Percentiles rank a stretch among this genome's conserved stretches.
Conservation (phyloP, 1,284 basidiomycete species). For the Ustilago curta region DNA sequence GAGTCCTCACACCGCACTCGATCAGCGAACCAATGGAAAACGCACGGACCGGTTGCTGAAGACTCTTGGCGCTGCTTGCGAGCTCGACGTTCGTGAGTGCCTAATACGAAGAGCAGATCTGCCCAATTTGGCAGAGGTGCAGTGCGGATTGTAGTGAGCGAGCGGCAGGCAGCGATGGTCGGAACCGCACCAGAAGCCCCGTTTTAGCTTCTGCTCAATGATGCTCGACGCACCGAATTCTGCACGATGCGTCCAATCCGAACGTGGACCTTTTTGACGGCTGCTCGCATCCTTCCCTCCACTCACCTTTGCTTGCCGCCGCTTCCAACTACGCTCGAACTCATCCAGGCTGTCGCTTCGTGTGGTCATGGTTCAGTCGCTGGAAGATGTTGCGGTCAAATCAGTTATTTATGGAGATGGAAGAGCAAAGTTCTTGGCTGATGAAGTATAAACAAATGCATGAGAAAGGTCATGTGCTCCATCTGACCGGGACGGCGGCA, state of each 20-base stretch:
- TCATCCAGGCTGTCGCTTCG: neutral
- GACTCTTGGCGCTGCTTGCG: too few relatives aligned
- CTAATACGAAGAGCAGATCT: neutral
- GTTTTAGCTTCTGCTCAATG: conserved; percentile 24
- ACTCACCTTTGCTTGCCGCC: neutral
- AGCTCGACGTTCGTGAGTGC: too few relatives aligned
- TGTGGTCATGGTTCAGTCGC: neutral
- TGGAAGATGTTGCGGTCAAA: too few relatives aligned
- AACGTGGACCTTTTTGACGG: conserved; percentile 17
- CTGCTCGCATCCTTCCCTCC: neutral
- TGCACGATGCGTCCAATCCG: conserved; percentile 22
- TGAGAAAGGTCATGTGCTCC: conserved; percentile 5
- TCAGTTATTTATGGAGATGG: too few relatives aligned
- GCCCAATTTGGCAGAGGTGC: neutral
- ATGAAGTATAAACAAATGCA: neutral
- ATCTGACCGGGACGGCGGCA: neutral
- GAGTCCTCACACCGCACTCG: too few relatives aligned
- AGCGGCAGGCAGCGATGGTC: neutral
- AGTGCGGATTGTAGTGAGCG: conserved; percentile 17
- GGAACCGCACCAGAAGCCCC: conserved; percentile 7
- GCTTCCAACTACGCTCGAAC: neutral
- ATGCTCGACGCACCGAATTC: conserved; percentile 20
- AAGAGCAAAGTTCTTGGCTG: neutral
- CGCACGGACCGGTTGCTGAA: too few relatives aligned
- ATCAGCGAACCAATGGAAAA: too few relatives aligned